Conservation (phyloP, 805 yeast species). For the Wickerhamiella kazuoi region DNA sequence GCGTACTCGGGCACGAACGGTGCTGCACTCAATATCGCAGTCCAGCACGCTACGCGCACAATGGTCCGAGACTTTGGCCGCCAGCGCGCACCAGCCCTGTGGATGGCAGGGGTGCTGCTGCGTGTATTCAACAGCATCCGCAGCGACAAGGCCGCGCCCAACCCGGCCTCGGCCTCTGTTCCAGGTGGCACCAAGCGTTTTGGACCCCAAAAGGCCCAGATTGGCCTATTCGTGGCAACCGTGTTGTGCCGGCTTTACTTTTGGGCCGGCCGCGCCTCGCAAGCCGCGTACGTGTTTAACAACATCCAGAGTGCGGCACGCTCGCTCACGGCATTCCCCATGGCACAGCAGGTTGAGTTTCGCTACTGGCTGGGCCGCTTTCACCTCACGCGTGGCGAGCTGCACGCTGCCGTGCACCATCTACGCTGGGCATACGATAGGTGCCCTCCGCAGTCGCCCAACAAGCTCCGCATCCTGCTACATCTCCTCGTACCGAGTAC, state of each 20-base stretch:
- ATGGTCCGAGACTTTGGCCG: constrained; percentile 4
- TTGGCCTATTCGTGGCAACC: constrained; percentile 36
- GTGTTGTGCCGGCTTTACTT: constrained; percentile 39
- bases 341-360: constrained; percentile 15
- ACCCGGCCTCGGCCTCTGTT: too few relatives aligned
- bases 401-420: constrained; percentile 21
- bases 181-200: constrained; percentile 4
- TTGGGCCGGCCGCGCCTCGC: constrained; percentile 25
- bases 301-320: constrained; percentile 35
- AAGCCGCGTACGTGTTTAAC: constrained; percentile 61
- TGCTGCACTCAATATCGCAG: constrained; percentile 11
- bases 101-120: constrained; percentile 36
- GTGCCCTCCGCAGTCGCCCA: constrained; percentile 21
- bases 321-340: constrained; percentile 6
- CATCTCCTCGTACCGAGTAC: constrained; percentile 36
- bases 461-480: constrained; percentile 28
- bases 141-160: constrained; percentile 23
- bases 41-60: constrained; percentile 4
- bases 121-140: constrained; percentile 45
- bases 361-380: constrained; percentile 23
- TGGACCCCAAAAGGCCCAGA: constrained; percentile 25
- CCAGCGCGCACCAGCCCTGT: constrained; percentile 17
- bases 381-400: constrained; percentile 7
- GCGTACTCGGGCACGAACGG: constrained; percentile 22
- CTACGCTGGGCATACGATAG: constrained; percentile 35